Percentiles rank a stretch among this genome's conserved stretches.
These are phyloP conservation scores for Escallonia herrerae DNA, from an alignment of 129 eudicot species.

Conservation along the genomic window DNA sequence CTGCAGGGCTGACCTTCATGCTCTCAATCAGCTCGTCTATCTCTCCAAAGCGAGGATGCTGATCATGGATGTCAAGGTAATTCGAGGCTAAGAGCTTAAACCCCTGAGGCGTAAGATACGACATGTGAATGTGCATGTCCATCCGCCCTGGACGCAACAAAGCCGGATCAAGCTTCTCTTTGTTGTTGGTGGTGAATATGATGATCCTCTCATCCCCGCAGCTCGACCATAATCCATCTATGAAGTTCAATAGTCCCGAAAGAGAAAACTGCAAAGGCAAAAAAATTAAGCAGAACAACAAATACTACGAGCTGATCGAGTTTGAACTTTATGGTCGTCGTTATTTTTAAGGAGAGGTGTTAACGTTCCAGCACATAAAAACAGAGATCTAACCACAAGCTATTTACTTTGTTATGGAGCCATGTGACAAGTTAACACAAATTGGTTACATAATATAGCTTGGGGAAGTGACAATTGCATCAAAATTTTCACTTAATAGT, in stretches of 20 bases:
- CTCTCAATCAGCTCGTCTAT: constrained; percentile 7
- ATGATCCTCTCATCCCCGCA: constrained; percentile 1
- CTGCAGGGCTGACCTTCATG: constrained; percentile 13
- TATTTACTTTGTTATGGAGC: too few relatives aligned
- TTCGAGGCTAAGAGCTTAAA: constrained; percentile 8
- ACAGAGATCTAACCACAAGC: too few relatives aligned
- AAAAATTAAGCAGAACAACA: background rate
- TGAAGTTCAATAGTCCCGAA: constrained; percentile 8
- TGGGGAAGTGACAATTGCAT: too few relatives aligned
- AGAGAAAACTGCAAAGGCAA: background rate
- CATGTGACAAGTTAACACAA: too few relatives aligned
- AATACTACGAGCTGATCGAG: background rate
- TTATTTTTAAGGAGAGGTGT: too few relatives aligned
- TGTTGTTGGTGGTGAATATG: constrained; percentile 5
- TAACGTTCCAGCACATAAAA: too few relatives aligned
- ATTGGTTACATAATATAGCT: too few relatives aligned
- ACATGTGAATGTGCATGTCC: constrained; percentile 28
- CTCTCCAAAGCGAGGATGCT: constrained; percentile 1
- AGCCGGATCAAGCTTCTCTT: constrained; percentile 6
- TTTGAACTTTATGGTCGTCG: too few relatives aligned
- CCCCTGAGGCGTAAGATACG: constrained; percentile 6
- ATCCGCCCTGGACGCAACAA: constrained; percentile 16
- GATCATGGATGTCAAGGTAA: constrained; percentile 7
- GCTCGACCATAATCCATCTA: constrained; percentile 6
- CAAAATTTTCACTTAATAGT: too few relatives aligned